phyloP scores from a whole-genome alignment of 164 flowering plant species.

The Vitis rotundifolia region DNA sequence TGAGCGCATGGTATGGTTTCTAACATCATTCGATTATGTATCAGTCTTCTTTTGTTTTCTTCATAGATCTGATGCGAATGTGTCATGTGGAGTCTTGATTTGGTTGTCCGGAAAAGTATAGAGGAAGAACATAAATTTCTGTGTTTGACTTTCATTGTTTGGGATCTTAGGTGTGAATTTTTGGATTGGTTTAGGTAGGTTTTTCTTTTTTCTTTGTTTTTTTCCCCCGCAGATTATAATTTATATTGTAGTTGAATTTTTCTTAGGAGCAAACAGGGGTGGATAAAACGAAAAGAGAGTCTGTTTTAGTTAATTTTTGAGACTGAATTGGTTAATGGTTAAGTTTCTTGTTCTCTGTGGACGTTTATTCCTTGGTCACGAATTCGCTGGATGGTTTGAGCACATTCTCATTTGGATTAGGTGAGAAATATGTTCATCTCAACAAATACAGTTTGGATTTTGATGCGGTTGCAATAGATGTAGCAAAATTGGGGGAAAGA shows the following conservation, averaged over 20 bases:
- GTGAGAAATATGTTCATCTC: neutral
- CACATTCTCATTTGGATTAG: neutral
- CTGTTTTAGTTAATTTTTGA: neutral
- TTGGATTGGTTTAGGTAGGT: no score
- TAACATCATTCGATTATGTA: neutral
- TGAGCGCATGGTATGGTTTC: slow-evolving; percentile 6
- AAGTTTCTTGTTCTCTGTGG: neutral
- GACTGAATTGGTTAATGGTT: neutral
- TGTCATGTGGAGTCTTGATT: neutral
- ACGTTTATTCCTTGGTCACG: neutral
- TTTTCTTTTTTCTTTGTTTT: no score
- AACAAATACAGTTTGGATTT: neutral
- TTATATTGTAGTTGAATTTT: neutral
- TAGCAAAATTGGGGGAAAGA: no score
- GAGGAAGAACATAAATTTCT: no score
- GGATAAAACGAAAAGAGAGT: neutral
- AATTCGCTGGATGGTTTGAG: neutral
- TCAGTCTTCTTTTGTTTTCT: neutral
- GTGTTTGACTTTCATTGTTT: no score
- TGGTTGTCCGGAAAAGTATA: no score
- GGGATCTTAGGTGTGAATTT: no score
- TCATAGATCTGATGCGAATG: neutral
- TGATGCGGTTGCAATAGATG: neutral
- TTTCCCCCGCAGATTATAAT: neutral
- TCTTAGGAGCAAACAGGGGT: neutral